Evolutionary conservation across 225 moss, liverwort and hornwort species (phyloP).

Genomic region (Bryoerythrophyllum caledonicum): DNA sequence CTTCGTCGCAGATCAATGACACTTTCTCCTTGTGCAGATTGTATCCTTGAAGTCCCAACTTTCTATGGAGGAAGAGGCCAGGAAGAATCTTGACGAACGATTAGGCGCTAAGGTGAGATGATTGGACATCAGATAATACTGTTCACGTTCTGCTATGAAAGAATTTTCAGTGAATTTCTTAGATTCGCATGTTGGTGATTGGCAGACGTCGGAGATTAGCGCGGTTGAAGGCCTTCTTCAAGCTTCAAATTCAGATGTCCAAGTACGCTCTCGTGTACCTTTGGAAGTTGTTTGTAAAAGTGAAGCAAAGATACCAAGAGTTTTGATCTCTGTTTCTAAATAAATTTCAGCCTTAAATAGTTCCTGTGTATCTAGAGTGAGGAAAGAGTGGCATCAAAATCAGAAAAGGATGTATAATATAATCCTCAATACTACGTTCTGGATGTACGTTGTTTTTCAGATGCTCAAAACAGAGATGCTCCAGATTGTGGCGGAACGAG

Average conservation of each 20-base stretch:
- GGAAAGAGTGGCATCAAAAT: too few relatives aligned
- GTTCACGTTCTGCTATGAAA: conserved; percentile 2
- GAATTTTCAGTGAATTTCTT: background rate
- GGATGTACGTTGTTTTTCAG: conserved; percentile 38
- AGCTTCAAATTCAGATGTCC: conserved; percentile 43
- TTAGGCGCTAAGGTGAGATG: conserved; percentile 59
- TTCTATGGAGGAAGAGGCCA: conserved; percentile 54
- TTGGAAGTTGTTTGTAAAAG: too few relatives aligned
- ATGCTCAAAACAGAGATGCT: conserved; percentile 64
- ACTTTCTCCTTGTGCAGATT: conserved; percentile 43
- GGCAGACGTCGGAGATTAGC: conserved; percentile 45
- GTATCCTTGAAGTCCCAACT: conserved; percentile 50
- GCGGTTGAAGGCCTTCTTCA: conserved; percentile 36
- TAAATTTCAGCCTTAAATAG: too few relatives aligned
- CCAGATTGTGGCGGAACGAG: conserved; percentile 58
- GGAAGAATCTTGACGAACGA: conserved; percentile 60
- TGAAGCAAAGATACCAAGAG: too few relatives aligned
- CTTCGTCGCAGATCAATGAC: background rate
- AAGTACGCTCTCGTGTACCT: conserved; percentile 26
- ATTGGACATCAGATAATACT: too few relatives aligned
- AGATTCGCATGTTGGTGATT: conserved; percentile 10
- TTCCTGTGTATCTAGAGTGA: too few relatives aligned
- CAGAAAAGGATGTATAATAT: too few relatives aligned
- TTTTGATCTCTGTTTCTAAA: too few relatives aligned
- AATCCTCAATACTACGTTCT: background rate